Evolutionary conservation across 2,329 filamentous ascomycete species (phyloP).

Genomic region (Colletotrichum siamense): DNA sequence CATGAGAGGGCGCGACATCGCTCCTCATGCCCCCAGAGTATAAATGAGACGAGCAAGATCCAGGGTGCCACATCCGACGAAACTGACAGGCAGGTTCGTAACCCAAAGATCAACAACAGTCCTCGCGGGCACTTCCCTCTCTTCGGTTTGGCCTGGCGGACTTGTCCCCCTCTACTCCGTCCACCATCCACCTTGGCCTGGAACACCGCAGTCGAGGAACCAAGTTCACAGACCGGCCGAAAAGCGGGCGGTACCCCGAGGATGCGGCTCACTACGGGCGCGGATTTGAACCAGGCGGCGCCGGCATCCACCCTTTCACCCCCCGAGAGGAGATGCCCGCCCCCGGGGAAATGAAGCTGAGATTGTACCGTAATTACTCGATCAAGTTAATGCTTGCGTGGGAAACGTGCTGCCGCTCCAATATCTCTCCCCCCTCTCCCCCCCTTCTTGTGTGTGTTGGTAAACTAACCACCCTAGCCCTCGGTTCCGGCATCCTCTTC

Average conservation of each 20-base stretch:
- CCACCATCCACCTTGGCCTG: neutral
- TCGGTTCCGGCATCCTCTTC: conserved; percentile 85
- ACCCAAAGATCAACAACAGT: conserved; percentile 39
- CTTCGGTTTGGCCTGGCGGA: neutral
- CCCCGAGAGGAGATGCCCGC: conserved; percentile 42
- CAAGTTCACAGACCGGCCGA: neutral
- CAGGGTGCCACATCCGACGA: conserved; percentile 10
- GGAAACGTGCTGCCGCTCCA: conserved; percentile 94
- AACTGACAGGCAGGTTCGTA: conserved; percentile 40
- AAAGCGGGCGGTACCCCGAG: conserved; percentile 27
- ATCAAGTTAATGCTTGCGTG: conserved; percentile 99
- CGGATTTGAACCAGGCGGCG: conserved; percentile 60
- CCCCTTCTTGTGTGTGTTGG: conserved; percentile 23
- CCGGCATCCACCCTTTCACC: conserved; percentile 56
- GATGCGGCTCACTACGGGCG: conserved; percentile 86
- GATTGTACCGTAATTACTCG: conserved; percentile 94
- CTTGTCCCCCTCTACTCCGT: neutral
- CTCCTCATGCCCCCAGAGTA: neutral
- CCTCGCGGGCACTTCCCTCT: neutral
- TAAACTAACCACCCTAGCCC: conserved; percentile 64
- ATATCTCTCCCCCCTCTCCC: conserved; percentile 38
- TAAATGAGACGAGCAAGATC: conserved; percentile 21
- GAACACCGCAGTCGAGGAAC: neutral
- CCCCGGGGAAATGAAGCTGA: conserved; percentile 73
- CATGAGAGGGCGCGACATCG: neutral